Evolutionary conservation across 495 filamentous ascomycete species (phyloP).

Genomic region (Neurospora sp.): DNA sequence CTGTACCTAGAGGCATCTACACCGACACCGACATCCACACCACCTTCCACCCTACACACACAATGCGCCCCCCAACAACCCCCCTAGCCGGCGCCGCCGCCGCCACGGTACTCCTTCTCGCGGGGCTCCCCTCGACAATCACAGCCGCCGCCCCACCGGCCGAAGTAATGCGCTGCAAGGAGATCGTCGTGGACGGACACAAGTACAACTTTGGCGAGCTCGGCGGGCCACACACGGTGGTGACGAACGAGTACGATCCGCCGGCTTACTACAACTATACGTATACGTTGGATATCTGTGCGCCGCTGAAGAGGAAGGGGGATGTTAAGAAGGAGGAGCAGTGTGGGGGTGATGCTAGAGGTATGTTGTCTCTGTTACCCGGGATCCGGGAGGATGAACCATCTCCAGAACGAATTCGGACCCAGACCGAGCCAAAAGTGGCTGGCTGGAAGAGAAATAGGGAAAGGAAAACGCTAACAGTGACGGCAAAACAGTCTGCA

Average conservation of each 20-base stretch:
- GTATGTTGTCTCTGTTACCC: conserved; percentile 24
- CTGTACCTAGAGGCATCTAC: not conserved
- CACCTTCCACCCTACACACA: not conserved
- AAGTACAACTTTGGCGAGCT: conserved; percentile 51
- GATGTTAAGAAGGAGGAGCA: conserved; percentile 36
- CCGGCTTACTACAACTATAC: conserved; percentile 56
- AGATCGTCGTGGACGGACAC: conserved; percentile 46
- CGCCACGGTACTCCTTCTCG: conserved; percentile 15
- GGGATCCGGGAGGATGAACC: too few relatives aligned
- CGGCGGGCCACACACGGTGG: conserved; percentile 66
- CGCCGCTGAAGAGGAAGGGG: conserved; percentile 45
- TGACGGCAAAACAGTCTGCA: not conserved
- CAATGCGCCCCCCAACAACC: not conserved
- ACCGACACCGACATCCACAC: not conserved
- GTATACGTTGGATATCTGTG: conserved; percentile 83
- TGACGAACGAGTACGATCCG: conserved; percentile 38
- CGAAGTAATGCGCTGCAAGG: conserved; percentile 40
- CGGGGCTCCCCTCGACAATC: conserved; percentile 19
- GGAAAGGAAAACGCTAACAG: too few relatives aligned
- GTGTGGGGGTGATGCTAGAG: conserved; percentile 52
- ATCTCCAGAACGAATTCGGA: too few relatives aligned
- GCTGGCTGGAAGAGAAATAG: too few relatives aligned
- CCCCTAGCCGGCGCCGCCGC: not conserved
- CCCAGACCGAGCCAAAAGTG: too few relatives aligned
- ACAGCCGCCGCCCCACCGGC: conserved; percentile 8